Percentiles rank a stretch among this genome's conserved stretches.
phyloP scores from a whole-genome alignment of 2,329 filamentous ascomycete species.

The Sphaerulina populicola region DNA sequence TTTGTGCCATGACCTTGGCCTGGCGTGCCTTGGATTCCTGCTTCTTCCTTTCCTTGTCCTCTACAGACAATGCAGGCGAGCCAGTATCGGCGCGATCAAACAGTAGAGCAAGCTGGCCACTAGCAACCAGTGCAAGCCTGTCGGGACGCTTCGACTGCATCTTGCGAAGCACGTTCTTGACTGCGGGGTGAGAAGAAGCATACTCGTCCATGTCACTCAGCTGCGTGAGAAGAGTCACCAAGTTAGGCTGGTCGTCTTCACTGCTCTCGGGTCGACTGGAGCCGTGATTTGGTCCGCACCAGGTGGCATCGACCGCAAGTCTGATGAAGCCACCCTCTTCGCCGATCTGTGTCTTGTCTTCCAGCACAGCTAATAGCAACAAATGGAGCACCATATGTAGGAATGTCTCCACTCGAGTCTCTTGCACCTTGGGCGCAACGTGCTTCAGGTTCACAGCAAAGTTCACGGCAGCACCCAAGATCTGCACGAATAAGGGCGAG shows the following conservation, averaged over 20 bases:
- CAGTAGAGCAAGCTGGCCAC: conserved; percentile 32
- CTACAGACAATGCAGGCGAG: conserved; percentile 58
- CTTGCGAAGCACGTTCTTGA: conserved; percentile 70
- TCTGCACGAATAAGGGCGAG: conserved; percentile 78
- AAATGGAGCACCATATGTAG: conserved; percentile 86
- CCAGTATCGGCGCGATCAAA: conserved; percentile 73
- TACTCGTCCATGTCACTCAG: conserved; percentile 59
- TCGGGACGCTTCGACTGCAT: conserved; percentile 75
- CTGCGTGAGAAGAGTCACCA: conserved; percentile 45
- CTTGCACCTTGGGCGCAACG: conserved; percentile 64
- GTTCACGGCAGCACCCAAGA: conserved; percentile 78
- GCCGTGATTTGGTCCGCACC: conserved; percentile 1
- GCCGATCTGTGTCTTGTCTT: conserved; percentile 49
- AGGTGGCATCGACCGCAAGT: conserved; percentile 20
- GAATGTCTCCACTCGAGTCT: conserved; percentile 80
- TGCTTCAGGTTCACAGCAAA: conserved; percentile 65
- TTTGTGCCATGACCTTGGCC: conserved; percentile 92
- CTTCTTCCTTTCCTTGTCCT: conserved; percentile 76
- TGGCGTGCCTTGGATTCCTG: conserved; percentile 82
- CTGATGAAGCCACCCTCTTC: conserved; percentile 22
- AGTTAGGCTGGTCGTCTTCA: neutral
- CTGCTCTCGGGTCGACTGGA: conserved; percentile 5
- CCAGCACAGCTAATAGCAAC: conserved; percentile 72
- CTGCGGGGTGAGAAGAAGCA: conserved; percentile 75
- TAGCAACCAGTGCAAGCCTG: conserved; percentile 54